Base-by-base conservation (phyloP, 371 early-diverging fungal genomes). In the Blakeslea trispora region DNA sequence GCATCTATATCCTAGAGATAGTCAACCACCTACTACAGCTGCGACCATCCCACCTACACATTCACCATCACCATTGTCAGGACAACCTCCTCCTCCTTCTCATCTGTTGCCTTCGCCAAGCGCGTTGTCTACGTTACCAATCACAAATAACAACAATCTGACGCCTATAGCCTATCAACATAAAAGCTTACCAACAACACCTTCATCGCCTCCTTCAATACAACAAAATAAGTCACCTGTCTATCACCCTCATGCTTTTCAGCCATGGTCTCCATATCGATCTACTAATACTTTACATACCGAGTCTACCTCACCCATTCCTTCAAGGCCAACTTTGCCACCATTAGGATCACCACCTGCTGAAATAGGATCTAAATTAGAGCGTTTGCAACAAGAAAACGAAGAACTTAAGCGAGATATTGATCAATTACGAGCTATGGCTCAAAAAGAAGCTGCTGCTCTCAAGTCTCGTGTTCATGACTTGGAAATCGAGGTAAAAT, bases 401-500 rank as follows among this genome's bases (percentile, higher is more conserved):
- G 63, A 58, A 44, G 57, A 53, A 17, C 22, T 67, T 3, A 61
- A 62, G 45, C 62, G 58, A 48, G 67, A 67, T 34, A 50, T 67
- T 15, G 48, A 61, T 46, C 59, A 58, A 21, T 40, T 62, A 21
- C 43, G 62, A 55, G 22, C 57, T 5, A 61, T 61, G 50, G 53
- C 64, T 15, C 55, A 57, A 41, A 58, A 53, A 18, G 68, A 67
- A 34, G 49, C 61, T 10, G 35, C 32, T 6, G 23, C 32, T 6
- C 39, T 61, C 3, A 64, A 68, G 52, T 52, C 61, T 6, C 57
- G 62, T 18, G 46, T 71, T 13, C 68, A 71, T 67, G 68, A 67
- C 47, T 40, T 71, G 15, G 68, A 67, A 59, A 61, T 71, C 15
- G 68, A 71, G 57, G 71, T 71, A 66, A n/a, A n/a, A n/a, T n/a